These are phyloP conservation scores for Sugiyamaella americana DNA, from an alignment of 805 yeast genomes.

Conservation along the genomic window DNA sequence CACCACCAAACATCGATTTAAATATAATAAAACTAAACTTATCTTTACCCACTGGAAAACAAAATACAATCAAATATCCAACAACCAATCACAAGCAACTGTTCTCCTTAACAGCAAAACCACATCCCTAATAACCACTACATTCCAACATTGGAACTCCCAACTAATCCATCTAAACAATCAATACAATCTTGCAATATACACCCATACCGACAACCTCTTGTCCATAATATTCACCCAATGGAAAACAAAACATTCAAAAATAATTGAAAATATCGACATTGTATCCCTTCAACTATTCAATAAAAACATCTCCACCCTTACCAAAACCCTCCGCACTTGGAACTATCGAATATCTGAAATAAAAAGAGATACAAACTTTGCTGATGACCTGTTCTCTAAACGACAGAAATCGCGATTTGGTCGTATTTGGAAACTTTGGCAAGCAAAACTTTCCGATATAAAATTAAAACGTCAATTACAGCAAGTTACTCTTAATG, in stretches of 20 bases:
- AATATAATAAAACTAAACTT: no score
- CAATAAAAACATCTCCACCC: neutral
- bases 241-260: neutral
- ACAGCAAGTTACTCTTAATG: neutral
- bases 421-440: conserved; percentile 17
- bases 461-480: neutral
- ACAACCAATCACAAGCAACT: no score
- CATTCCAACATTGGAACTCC: no score
- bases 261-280: neutral
- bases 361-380: conserved; percentile 15
- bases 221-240: neutral
- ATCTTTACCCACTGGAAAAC: no score
- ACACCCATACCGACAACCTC: neutral
- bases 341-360: conserved; percentile 21
- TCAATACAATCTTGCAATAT: neutral
- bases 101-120: no score
- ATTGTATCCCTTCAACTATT: neutral
- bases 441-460: conserved; percentile 14
- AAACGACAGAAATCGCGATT: conserved; percentile 12
- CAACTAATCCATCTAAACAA: neutral
- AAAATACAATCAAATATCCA: no score
- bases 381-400: conserved; percentile 17
- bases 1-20: no score
- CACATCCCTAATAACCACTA: no score
- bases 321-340: conserved; percentile 15